Percentiles rank a stretch among this genome's conserved stretches.
phyloP scores from a whole-genome alignment of 2,329 filamentous ascomycete species.

The Berkeleyomyces rouxiae region DNA sequence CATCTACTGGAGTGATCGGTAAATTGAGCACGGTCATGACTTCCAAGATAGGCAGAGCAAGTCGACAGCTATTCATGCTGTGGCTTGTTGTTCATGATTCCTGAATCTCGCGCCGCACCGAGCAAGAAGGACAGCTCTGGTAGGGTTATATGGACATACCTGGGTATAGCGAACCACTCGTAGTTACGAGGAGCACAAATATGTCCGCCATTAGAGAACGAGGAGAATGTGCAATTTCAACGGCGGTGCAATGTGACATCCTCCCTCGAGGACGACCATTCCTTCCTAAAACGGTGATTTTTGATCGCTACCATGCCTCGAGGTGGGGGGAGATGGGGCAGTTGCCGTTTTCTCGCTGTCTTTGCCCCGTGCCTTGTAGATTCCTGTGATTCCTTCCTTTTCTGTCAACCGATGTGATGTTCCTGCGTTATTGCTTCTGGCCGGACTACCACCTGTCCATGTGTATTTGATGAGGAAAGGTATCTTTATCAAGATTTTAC shows the following conservation, averaged over 20 bases:
- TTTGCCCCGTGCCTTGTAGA: too few relatives aligned
- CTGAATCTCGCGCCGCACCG: neutral
- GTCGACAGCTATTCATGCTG: neutral
- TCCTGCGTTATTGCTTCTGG: too few relatives aligned
- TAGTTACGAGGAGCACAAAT: too few relatives aligned
- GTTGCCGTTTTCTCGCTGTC: too few relatives aligned
- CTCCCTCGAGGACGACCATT: neutral
- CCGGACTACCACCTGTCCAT: too few relatives aligned
- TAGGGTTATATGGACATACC: neutral
- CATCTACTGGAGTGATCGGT: neutral
- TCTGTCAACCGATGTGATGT: too few relatives aligned
- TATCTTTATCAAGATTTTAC: neutral
- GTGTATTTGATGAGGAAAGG: too few relatives aligned
- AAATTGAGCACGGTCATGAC: slow-evolving; percentile 1
- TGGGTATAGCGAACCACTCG: neutral
- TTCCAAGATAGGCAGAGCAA: neutral
- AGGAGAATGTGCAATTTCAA: neutral
- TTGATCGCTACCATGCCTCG: neutral
- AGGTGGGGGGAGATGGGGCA: too few relatives aligned
- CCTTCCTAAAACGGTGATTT: neutral
- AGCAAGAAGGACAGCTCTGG: neutral
- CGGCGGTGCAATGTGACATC: neutral
- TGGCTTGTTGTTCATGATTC: neutral
- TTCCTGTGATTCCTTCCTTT: too few relatives aligned
- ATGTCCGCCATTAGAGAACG: too few relatives aligned